Evolutionary conservation across 2,329 filamentous ascomycete genomes (phyloP), one percentile per base, ranked within the genome.

Genomic region (Davidsoniella australis): DNA sequence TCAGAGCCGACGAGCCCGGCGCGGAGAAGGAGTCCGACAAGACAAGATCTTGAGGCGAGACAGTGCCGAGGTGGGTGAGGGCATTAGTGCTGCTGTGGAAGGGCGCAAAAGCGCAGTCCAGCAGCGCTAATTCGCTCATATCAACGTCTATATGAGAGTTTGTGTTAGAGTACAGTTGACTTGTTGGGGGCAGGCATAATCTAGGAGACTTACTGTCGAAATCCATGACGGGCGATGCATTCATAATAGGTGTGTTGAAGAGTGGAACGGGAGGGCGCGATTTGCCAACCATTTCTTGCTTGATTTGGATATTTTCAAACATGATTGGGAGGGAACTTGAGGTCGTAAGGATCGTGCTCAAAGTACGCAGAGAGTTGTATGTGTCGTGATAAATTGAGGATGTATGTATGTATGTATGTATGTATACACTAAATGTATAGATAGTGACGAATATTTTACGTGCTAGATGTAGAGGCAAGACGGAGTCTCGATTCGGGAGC

Each of bases 11-110:
- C 2, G 87, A 94, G 60, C 85, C 85, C 26, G 87, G 87, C 37
- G 85, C 78, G 54, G 85, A 93, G 60, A 78, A 77, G 52, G 73
- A 70, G 58, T 84, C 77, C 56, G 78, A 75, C 57, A 88, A 70
- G 56, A 82, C 67, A 56, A 94, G 70, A 59, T 94, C 86, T 63
- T 84, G 80, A 17, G 87, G 87, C 54, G 87, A 94, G 54, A 94
- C 75, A 40, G 87, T 94, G 58, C 73, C 75, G 60, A 77, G 60
- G 61, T 76, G 73, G 60, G 67, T 17, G 20, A 49, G 20, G 38
- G n/a, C 43, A 20, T 38, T 10, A 16, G 20, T 7, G n/a, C 7
- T 36, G 8, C 45, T 43, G 7, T 23, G n/a, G 20, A 49, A 37
- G 1, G 68, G 64, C 52, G 66, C 66, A 42, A 63, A 62, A 41